Evolutionary conservation across 2,329 filamentous ascomycete species (phyloP).

Genomic region (Stachybotrys chlorohalonatus): DNA sequence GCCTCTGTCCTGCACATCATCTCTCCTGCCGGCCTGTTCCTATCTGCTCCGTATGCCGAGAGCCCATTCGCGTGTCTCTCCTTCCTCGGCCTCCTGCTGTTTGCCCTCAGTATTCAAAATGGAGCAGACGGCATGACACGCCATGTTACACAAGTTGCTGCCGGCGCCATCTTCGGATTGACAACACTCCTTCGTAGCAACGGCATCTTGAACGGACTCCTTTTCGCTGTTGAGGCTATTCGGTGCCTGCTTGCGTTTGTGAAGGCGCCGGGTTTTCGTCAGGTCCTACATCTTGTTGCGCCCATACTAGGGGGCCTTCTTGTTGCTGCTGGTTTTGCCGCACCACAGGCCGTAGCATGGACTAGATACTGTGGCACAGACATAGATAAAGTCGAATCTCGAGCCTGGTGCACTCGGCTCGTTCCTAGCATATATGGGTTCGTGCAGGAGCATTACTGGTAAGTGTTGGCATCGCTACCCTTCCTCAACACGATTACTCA

Average conservation of each 20-base stretch:
- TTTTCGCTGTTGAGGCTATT: conserved; percentile 58
- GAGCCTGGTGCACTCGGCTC: conserved; percentile 67
- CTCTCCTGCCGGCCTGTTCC: conserved; percentile 81
- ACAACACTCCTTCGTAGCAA: conserved; percentile 76
- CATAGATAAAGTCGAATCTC: conserved; percentile 19
- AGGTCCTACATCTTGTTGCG: conserved; percentile 43
- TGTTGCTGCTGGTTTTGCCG: conserved; percentile 56
- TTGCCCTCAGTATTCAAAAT: conserved; percentile 38
- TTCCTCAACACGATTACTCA: conserved; percentile 1
- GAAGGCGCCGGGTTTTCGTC: conserved; percentile 18
- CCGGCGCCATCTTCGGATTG: conserved; percentile 62
- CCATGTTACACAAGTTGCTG: conserved; percentile 46
- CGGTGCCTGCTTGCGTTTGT: conserved; percentile 19
- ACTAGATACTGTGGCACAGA: conserved; percentile 50
- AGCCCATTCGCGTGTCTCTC: conserved; percentile 69
- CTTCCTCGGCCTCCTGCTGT: conserved; percentile 63
- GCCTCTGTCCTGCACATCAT: conserved; percentile 70
- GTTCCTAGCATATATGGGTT: conserved; percentile 85
- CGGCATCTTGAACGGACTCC: conserved; percentile 70
- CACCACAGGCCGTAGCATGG: conserved; percentile 72
- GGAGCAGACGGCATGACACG: conserved; percentile 17
- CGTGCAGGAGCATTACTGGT: conserved; percentile 90
- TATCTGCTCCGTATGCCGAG: conserved; percentile 81
- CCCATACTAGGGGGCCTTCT: conserved; percentile 58
- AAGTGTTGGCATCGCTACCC: conserved; percentile 23